Conservation (phyloP, 2,329 filamentous ascomycete species). For the Colletotrichum costaricense region DNA sequence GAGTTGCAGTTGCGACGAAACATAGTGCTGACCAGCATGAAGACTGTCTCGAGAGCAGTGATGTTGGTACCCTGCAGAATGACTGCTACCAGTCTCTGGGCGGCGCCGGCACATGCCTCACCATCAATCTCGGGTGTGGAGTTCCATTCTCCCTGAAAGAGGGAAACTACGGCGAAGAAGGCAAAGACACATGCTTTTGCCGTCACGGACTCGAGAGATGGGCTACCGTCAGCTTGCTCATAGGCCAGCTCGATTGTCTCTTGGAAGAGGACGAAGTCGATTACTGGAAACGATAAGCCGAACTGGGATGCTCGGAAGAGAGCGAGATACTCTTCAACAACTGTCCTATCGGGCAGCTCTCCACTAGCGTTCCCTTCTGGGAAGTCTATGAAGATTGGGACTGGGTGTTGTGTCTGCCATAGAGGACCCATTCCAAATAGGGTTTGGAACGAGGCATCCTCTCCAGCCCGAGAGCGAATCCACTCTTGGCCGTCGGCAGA, state of each 20-base stretch:
- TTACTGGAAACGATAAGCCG: conserved; percentile 58
- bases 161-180: conserved; percentile 54
- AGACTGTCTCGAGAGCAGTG: conserved; percentile 55
- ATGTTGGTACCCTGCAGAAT: conserved; percentile 56
- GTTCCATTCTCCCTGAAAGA: conserved; percentile 35
- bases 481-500: conserved; percentile 58
- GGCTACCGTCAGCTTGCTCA: conserved; percentile 34
- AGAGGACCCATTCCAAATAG: conserved; percentile 38
- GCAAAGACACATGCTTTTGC: conserved; percentile 60
- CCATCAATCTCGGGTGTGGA: conserved; percentile 46
- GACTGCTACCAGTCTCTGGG: conserved; percentile 54
- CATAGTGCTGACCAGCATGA: conserved; percentile 58
- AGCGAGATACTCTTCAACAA: conserved; percentile 43
- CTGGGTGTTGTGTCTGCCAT: conserved; percentile 38
- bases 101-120: conserved; percentile 53
- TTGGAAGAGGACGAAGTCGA: conserved; percentile 59
- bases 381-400: conserved; percentile 16
- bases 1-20: neutral
- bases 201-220: conserved; percentile 43
- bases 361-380: neutral
- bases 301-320: conserved; percentile 47
- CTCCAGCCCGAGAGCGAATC: conserved; percentile 58
- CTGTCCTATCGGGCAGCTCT: conserved; percentile 48
- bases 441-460: conserved; percentile 43
- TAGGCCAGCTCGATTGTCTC: conserved; percentile 60